Evolutionary conservation across 2,329 filamentous ascomycete genomes (phyloP).

Genomic region (Hawksworthiomyces lignivorus): DNA sequence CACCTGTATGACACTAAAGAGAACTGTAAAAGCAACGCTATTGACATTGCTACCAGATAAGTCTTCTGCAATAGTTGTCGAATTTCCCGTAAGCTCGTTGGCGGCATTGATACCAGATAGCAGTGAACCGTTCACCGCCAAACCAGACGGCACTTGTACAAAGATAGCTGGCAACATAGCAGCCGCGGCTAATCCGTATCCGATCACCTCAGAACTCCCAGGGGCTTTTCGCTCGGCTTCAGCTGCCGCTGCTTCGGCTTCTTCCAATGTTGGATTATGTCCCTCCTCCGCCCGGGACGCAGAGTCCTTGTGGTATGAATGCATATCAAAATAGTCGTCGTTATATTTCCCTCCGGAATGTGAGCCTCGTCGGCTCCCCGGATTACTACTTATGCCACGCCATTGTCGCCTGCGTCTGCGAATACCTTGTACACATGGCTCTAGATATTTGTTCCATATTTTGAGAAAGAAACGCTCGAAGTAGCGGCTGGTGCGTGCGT

Average conservation of each 20-base stretch:
- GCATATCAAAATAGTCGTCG: conserved; percentile 9
- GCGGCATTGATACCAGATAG: conserved; percentile 51
- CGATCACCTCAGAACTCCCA: conserved; percentile 35
- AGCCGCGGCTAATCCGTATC: conserved; percentile 74
- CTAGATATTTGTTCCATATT: conserved; percentile 42
- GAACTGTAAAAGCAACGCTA: conserved; percentile 43
- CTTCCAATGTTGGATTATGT: background rate
- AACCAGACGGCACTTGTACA: conserved; percentile 54
- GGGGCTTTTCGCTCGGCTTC: conserved; percentile 15
- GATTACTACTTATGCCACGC: background rate
- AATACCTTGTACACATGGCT: conserved; percentile 27
- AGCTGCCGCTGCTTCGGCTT: conserved; percentile 13
- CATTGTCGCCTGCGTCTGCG: conserved; percentile 2
- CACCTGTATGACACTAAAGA: conserved; percentile 52
- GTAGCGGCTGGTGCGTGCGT: conserved; percentile 58
- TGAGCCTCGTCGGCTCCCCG: background rate
- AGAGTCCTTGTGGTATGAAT: conserved; percentile 2
- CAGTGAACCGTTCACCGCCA: conserved; percentile 53
- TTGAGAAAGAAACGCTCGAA: conserved; percentile 48
- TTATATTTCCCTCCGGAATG: background rate
- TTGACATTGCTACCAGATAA: conserved; percentile 24
- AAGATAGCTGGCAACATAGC: conserved; percentile 85
- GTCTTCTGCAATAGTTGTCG: conserved; percentile 20
- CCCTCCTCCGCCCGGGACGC: conserved; percentile 10
- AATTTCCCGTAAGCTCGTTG: conserved; percentile 43